Evolutionary conservation across 140 eudicot genomes (phyloP), one percentile per base, ranked within the genome.

Genomic region (Erigeron philadelphicus): DNA sequence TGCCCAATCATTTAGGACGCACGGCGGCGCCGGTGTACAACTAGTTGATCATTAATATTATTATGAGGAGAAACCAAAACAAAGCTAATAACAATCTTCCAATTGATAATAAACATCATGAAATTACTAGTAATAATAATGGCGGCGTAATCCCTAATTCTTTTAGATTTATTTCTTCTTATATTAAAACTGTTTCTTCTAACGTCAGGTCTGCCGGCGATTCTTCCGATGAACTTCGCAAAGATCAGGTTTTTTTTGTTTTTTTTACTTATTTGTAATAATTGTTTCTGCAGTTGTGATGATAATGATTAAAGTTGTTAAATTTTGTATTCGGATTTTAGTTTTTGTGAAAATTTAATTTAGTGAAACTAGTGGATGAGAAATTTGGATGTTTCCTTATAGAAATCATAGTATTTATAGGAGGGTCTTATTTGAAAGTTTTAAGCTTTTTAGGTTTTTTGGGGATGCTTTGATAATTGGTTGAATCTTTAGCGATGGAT

Each of bases 21-120:
- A 66, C 67, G 83, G 80, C 69, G 78, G 80, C 25, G 77, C 49
- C 73, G 71, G 64, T 68, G 71, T 15, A 8, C 59, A 55, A 61
- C 55, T 10, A 35, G 61, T 60, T 43, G 56, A 19, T 44, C 1
- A 21, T 11, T 9, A 16, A 60, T 54, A 82, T 85, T 82, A 81
- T 83, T 82, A 81, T 82, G 87, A 82, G 84, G 95, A 78, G 80
- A 82, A 82, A 61, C 81, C 81, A 65, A 67, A 80, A 78, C 72
- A 80, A 45, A 65, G 75, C 54, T 49, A 81, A 70, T 42, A 74
- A 70, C 21, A 71, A 61, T 47, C 65, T 61, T 44, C 71, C 68
- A 46, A 78, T 41, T 43, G 71, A 64, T 23, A 85, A 83, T 85
- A 54, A 54, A 1, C 72, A 67, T 21, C 69, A 64, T 45, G 67